Percentiles rank a stretch among this genome's conserved stretches.
Evolutionary conservation across 177 flowering plant genomes (phyloP).

Genomic region (Vitis hybrid): DNA sequence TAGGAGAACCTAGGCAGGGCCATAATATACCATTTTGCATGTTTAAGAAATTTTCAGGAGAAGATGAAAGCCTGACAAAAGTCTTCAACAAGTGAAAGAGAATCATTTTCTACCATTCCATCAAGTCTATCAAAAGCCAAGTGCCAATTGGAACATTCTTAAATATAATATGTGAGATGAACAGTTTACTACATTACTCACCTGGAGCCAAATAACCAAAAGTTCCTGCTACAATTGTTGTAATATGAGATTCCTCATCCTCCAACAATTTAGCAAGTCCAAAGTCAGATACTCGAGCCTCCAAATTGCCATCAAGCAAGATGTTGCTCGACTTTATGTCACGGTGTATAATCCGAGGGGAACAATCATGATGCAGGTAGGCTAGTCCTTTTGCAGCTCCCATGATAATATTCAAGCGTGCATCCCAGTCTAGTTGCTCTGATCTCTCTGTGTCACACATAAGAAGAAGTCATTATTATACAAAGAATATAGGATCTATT

Average conservation of each 20-base stretch:
- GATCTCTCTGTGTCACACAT: constrained; percentile 59
- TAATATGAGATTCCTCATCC: constrained; percentile 96
- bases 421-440: constrained; percentile 94
- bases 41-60: neutral
- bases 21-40: neutral
- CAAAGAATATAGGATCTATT: neutral
- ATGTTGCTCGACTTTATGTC: constrained; percentile 98
- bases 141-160: neutral
- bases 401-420: constrained; percentile 81
- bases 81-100: neutral
- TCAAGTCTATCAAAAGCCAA: neutral
- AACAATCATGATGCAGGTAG: constrained; percentile 95
- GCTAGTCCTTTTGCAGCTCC: constrained; percentile 98
- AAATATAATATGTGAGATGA: neutral
- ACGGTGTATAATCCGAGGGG: constrained; percentile 95
- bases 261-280: constrained; percentile 94
- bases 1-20: neutral
- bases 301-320: constrained; percentile 92
- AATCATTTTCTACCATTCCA: neutral
- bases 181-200: constrained; percentile 22
- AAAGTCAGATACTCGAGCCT: constrained; percentile 96
- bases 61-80: too few species aligned
- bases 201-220: constrained; percentile 99
- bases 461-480: neutral
- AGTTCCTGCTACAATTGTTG: constrained; percentile 98